Conservation (phyloP, 2,329 filamentous ascomycete genomes). For the Exserohilum rostratum region DNA sequence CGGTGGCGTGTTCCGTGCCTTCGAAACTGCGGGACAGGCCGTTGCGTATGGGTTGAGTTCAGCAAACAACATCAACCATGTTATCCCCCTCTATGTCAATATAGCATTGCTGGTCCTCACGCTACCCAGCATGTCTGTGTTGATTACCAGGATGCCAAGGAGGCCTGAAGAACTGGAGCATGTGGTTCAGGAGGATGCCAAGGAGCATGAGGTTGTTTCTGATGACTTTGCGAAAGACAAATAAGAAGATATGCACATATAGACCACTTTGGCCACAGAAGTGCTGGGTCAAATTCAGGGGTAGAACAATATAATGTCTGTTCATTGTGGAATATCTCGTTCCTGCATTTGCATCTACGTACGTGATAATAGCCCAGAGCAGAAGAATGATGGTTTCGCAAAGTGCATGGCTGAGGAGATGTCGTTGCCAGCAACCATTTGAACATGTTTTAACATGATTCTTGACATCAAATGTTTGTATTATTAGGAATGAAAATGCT, state of each 20-base stretch:
- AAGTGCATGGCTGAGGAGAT: no score
- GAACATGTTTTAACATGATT: no score
- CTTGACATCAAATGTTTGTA: no score
- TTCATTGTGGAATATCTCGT: no score
- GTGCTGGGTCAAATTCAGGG: no score
- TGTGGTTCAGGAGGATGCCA: background rate
- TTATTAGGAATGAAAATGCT: no score
- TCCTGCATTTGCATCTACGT: no score
- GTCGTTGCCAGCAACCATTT: no score
- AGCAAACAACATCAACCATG: slow-evolving; percentile 8
- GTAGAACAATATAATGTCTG: no score
- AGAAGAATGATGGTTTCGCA: no score
- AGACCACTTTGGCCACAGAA: no score
- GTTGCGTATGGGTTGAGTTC: slow-evolving; percentile 17
- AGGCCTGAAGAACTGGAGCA: background rate
- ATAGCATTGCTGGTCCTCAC: slow-evolving; percentile 7
- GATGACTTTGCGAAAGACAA: background rate
- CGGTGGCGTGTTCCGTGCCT: slow-evolving; percentile 15
- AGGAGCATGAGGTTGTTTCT: background rate
- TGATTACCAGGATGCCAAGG: slow-evolving; percentile 12
- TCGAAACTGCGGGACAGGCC: slow-evolving; percentile 15
- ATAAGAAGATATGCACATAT: background rate
- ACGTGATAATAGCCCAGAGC: no score
- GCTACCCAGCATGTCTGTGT: slow-evolving; percentile 11
- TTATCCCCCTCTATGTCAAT: slow-evolving; percentile 13